Base-by-base conservation (phyloP, 2,329 filamentous ascomycete species). In the Alternaria atra region DNA sequence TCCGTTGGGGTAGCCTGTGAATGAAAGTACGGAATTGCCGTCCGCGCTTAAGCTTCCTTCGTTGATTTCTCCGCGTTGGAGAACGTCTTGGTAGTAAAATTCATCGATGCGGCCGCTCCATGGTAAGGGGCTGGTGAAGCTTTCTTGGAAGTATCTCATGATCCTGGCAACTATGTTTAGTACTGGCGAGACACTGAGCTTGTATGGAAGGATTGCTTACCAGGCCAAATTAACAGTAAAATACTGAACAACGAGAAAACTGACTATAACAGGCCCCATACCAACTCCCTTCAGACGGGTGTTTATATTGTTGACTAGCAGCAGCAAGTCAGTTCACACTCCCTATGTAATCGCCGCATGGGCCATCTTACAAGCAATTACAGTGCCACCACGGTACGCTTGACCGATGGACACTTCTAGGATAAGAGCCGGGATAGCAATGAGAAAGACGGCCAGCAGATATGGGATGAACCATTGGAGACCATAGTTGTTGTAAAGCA, bases 391-490 rank as follows among this genome's bases (percentile, higher is more conserved):
- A 12, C 84, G 84, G 67, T 87, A 86, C 5, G 85, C 85, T 67
- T 87, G 80, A 34, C 81, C 81, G 30, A 83, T 80, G 1, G 80
- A 71, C 52, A 87, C 85, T 69, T 88, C 86, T 23, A 87, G 81
- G 12, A 87, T 81, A 37, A 87, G 79, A 0, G 83, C 80, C 0
- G 85, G 86, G 44, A 87, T 87, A 37, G 85, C 85, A 58, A 88
- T 81, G 10, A 87, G 73, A 58, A 86, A 84, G 15, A 87, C 80
- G 6, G 84, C 83, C 57, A 87, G 75, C 5, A 87, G 70, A 62
- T 87, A 88, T 0, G 85, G 86, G 17, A 87, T 83, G 71, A 86
- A 88, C 86, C 86, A 88, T 67, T 87, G 85, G 6, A 87, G 77
- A 3, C 86, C 86, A 57, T 85, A 81, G 70, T 87, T 87, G 76